phyloP scores from a whole-genome alignment of 2,329 filamentous ascomycete species.

The Aplosporella prunicola region DNA sequence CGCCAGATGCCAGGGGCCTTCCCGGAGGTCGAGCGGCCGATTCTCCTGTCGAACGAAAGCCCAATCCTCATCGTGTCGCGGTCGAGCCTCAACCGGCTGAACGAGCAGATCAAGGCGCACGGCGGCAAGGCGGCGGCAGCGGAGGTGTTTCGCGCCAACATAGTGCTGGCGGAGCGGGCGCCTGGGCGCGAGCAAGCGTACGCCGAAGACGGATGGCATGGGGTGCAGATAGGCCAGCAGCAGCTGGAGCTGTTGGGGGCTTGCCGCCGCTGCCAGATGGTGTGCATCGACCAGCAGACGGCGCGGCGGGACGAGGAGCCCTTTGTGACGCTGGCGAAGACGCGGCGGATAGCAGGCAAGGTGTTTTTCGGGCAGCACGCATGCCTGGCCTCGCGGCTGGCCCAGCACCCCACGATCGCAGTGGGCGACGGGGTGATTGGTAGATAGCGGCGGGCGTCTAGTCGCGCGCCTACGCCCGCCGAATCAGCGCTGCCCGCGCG shows the following conservation, averaged over 20 bases:
- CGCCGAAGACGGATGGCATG: slow-evolving; percentile 69
- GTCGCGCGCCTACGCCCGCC: no score
- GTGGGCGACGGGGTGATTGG: slow-evolving; percentile 27
- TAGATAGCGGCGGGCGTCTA: no score
- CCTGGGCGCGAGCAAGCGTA: slow-evolving; percentile 52
- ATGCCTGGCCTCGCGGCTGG: slow-evolving; percentile 22
- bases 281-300: slow-evolving; percentile 82
- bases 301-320: slow-evolving; percentile 67
- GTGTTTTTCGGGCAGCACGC: slow-evolving; percentile 83
- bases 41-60: slow-evolving; percentile 85
- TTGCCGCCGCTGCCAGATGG: slow-evolving; percentile 90
- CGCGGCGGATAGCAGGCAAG: slow-evolving; percentile 70
- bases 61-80: slow-evolving; percentile 79
- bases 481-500: slow-evolving; percentile 9
- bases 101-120: slow-evolving; percentile 56
- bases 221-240: slow-evolving; percentile 55
- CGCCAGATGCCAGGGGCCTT: slow-evolving; percentile 46
- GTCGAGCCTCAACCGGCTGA: slow-evolving; percentile 69
- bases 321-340: slow-evolving; percentile 80
- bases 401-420: slow-evolving; percentile 28
- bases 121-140: slow-evolving; percentile 57
- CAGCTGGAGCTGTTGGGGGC: slow-evolving; percentile 66
- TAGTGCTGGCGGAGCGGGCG: slow-evolving; percentile 54
- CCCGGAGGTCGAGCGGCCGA: slow-evolving; percentile 44
- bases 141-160: slow-evolving; percentile 79